Base-by-base conservation (phyloP, 2,329 filamentous ascomycete species). In the Pseudocercospora vitis region DNA sequence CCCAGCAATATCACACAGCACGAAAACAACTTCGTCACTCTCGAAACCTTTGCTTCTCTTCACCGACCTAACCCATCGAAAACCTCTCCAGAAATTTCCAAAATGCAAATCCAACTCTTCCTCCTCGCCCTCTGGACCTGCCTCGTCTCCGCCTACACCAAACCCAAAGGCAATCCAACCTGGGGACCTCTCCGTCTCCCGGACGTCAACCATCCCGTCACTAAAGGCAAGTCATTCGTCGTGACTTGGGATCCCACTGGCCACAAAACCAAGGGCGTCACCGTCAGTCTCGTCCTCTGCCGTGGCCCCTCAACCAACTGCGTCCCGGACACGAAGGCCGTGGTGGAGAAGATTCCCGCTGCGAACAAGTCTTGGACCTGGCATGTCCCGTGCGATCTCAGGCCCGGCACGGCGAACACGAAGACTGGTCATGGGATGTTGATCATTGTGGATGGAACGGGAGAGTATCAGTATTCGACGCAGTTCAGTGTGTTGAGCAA, bases 381-480 rank as follows among this genome's bases (percentile, higher is more conserved):
- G 56, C 35, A 46, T 18, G 52, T 55, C n/a, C 52, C 56, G n/a
- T 55, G 52, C 46, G 39, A 50, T 33, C 39, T 58, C 5, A 45
- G 26, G 4, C 24, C 49, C 18, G 56, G 56, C 1, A 39, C 31
- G 16, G 35, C 49, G n/a, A 21, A 39, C 3, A 58, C 56, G 4
- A 24, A 47, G 9, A 42, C 33, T 26, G 56, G 56, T 1, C 48
- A 55, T 40, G 55, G 55, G 7, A 55, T 58, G 56, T 45, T 58
- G 52, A 48, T 58, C 9, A 58, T 58, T 44, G 56, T 55, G 18
- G 52, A 58, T 45, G 47, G 47, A 6, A 50, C 45, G 7, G 56
- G 56, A 11, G 45, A 55, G 45, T 58, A 54, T 23, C 56, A 58
- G 49, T 58, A 58, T 40, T 53, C 49, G 45, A 58, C 52, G 31